Conservation (phyloP, 495 filamentous ascomycete species). For the Tuber microsphaerosporum region DNA sequence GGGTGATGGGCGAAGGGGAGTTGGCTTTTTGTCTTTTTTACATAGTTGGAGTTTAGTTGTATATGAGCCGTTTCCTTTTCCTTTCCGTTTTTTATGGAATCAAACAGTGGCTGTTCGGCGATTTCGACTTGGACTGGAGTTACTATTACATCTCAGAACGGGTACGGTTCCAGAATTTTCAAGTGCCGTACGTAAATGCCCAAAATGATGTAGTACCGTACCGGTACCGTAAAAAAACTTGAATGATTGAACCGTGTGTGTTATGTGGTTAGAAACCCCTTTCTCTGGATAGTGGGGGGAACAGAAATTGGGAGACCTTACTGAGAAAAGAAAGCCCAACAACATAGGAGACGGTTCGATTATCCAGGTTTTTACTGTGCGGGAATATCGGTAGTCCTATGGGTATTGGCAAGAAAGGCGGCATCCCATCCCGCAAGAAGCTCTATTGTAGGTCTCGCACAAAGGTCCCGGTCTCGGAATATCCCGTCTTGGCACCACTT, state of each 20-base stretch:
- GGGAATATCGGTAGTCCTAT: background rate
- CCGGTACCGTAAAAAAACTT: too few relatives aligned
- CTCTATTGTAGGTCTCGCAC: background rate
- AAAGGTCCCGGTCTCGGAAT: background rate
- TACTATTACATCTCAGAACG: background rate
- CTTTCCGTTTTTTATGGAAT: slow-evolving; percentile 1
- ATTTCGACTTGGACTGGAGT: background rate
- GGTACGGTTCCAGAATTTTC: background rate
- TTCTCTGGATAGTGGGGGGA: too few relatives aligned
- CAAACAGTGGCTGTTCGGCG: background rate
- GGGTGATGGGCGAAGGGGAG: slow-evolving; percentile 1
- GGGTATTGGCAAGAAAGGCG: background rate
- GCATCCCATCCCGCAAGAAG: background rate
- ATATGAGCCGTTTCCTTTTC: background rate
- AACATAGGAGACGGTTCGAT: too few relatives aligned
- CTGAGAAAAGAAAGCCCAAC: too few relatives aligned
- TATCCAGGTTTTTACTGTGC: too few relatives aligned
- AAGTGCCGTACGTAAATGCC: background rate
- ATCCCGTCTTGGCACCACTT: background rate
- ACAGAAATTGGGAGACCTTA: too few relatives aligned
- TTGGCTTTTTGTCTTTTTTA: slow-evolving; percentile 5
- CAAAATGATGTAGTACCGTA: background rate
- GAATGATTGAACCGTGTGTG: too few relatives aligned
- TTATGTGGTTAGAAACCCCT: too few relatives aligned
- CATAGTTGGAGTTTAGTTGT: slow-evolving; percentile 3